A percentile compares a stretch with the other conserved stretches of the same genome.
phyloP scores from a whole-genome alignment of 257 asterid species.

The Nicotiana attenuata region DNA sequence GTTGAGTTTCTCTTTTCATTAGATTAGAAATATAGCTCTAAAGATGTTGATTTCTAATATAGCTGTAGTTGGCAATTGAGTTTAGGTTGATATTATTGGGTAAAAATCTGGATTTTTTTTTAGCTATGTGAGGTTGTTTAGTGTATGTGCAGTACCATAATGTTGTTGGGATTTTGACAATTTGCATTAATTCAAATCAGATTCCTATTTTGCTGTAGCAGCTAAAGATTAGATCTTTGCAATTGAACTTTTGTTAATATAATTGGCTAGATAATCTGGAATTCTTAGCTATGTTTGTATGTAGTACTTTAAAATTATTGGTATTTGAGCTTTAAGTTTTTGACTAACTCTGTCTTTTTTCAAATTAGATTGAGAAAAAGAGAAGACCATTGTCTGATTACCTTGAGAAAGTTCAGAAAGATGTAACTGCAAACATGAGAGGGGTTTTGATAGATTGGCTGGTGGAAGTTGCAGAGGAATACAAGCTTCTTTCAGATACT shows the following conservation, averaged over 20 bases:
- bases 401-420: conserved; percentile 57
- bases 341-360: neutral
- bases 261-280: too few relatives aligned
- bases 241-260: too few relatives aligned
- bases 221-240: too few relatives aligned
- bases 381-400: conserved; percentile 57
- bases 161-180: neutral
- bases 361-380: conserved; percentile 49
- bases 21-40: too few relatives aligned
- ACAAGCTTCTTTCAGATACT: conserved; percentile 73
- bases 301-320: neutral
- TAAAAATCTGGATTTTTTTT: neutral
- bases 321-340: neutral
- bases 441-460: conserved; percentile 84
- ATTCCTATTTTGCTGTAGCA: too few relatives aligned
- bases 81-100: neutral
- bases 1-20: neutral
- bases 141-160: neutral
- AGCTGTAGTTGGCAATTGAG: too few relatives aligned
- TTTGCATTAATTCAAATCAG: neutral
- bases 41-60: too few relatives aligned
- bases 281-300: neutral
- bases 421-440: conserved; percentile 76
- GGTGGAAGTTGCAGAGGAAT: conserved; percentile 89
- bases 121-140: neutral